Evolutionary conservation across 1,284 basidiomycete genomes (phyloP).

Genomic region (Sphaerobolus stellatus): DNA sequence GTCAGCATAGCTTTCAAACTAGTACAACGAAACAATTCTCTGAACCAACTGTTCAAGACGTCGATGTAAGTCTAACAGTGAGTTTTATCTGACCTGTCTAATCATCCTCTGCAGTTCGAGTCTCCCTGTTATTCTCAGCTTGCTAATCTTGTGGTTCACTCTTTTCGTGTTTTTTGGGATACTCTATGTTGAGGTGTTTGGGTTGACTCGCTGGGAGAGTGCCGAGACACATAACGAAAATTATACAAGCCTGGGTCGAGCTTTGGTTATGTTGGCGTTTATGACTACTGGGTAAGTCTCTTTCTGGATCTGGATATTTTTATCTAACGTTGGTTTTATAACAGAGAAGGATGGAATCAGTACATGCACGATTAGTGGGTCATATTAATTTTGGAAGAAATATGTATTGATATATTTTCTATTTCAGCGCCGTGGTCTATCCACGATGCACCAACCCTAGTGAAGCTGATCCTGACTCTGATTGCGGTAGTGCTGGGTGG

Average conservation of each 20-base stretch:
- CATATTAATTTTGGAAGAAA: not conserved
- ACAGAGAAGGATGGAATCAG: constrained; percentile 89
- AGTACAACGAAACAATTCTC: constrained; percentile 83
- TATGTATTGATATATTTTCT: constrained; percentile 3
- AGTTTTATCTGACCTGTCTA: not conserved
- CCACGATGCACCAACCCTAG: constrained; percentile 80
- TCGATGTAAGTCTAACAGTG: constrained; percentile 64
- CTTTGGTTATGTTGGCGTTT: constrained; percentile 84
- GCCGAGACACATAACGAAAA: constrained; percentile 75
- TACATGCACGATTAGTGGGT: constrained; percentile 94
- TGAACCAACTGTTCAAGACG: constrained; percentile 98
- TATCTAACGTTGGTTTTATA: constrained; percentile 4
- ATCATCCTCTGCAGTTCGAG: constrained; percentile 59
- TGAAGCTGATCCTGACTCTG: constrained; percentile 55
- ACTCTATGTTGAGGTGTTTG: constrained; percentile 90
- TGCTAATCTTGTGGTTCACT: constrained; percentile 88
- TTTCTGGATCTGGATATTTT: not conserved
- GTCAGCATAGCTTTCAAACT: constrained; percentile 94
- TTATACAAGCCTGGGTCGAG: constrained; percentile 77
- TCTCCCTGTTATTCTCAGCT: constrained; percentile 82
- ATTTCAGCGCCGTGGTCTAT: constrained; percentile 64
- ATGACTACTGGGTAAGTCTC: constrained; percentile 67
- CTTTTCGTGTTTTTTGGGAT: constrained; percentile 94
- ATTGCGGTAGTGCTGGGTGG: constrained; percentile 89
- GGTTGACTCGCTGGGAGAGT: constrained; percentile 85